Evolutionary conservation across 148 eudicot genomes (phyloP).

Genomic region (Chenopodium album): DNA sequence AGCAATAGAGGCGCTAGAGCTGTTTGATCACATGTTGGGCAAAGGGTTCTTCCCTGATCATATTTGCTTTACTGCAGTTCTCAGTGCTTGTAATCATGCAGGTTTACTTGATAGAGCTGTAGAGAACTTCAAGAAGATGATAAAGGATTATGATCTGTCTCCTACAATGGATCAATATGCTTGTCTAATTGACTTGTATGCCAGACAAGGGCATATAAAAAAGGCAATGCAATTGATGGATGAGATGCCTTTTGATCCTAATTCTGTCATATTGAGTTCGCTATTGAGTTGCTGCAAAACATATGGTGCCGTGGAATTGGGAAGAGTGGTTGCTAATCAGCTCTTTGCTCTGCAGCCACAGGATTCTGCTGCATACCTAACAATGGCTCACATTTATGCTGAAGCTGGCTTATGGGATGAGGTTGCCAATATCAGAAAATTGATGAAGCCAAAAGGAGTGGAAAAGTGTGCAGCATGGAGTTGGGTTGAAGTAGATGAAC

Average conservation of each 20-base stretch:
- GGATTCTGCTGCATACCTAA: conserved; percentile 32
- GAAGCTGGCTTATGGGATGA: conserved; percentile 45
- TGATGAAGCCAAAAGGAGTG: conserved; percentile 32
- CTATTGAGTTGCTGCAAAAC: conserved; percentile 46
- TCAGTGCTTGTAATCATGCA: conserved; percentile 42
- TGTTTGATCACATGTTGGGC: conserved; percentile 34
- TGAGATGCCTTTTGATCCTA: conserved; percentile 44
- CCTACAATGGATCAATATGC: conserved; percentile 49
- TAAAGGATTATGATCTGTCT: conserved; percentile 28
- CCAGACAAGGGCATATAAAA: conserved; percentile 38
- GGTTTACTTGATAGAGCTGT: conserved; percentile 42
- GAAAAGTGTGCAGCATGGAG: conserved; percentile 37
- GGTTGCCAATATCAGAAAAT: conserved; percentile 28
- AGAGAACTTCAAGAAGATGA: conserved; percentile 38
- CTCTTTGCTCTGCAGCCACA: conserved; percentile 36
- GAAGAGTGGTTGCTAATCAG: conserved; percentile 28
- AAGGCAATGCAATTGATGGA: conserved; percentile 37
- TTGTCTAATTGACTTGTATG: conserved; percentile 46
- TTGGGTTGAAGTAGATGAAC: conserved; percentile 33
- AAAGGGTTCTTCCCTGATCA: conserved; percentile 32
- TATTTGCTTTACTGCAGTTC: conserved; percentile 40
- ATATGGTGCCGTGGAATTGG: conserved; percentile 41
- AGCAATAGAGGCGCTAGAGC: conserved; percentile 34
- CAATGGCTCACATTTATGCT: conserved; percentile 34
- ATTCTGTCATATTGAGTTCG: conserved; percentile 42